Base-by-base conservation (phyloP, 1,284 basidiomycete species). In the Paramarasmius palmivorus region DNA sequence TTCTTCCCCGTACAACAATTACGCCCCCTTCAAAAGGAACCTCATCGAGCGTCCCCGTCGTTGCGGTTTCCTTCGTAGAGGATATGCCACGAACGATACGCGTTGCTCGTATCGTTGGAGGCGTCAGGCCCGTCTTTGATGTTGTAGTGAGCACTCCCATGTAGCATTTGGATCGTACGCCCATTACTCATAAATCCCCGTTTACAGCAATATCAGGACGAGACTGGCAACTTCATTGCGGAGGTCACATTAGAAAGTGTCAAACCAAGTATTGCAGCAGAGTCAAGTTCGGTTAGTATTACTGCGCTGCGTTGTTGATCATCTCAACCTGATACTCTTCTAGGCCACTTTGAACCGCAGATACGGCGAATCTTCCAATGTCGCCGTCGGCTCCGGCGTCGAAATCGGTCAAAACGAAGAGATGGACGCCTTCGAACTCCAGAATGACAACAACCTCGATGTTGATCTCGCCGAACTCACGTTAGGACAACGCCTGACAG, bases 381-480 rank as follows among this genome's bases (percentile, higher is more conserved):
- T 87, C n/a, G 76, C 80, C 14, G 75, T 91, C 40, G 77, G 76
- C 42, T 85, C 84, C 25, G 90, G 88, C 6, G 65, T 75, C 23
- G 82, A 87, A 57, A 68, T 84, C 5, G 86, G 81, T 23, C 81
- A 84, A 60, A 82, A 84, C 52, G 75, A 79, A 54, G 70, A 76
- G 22, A 72, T 79, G 61, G 86, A 84, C 57, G 82, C 83, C 52
- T 66, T 78, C 7, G 69, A 71, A 15, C 65, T 72, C 36, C 74
- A 70, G 29, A 75, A 81, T 5, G 86, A 90, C 26, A 90, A 89
- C 23, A 75, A 83, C 20, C 79, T 95, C 17, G 90, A 94, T 60
- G 85, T 88, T 8, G 85, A 95, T 66, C 78, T 94, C 52, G 93
- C 93, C 3, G 94, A 97, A 68, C 80, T 95, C 23, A 93, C 90